These are phyloP conservation scores for Metarhizium album DNA, from an alignment of 2,329 filamentous ascomycete species.

Conservation along the genomic window DNA sequence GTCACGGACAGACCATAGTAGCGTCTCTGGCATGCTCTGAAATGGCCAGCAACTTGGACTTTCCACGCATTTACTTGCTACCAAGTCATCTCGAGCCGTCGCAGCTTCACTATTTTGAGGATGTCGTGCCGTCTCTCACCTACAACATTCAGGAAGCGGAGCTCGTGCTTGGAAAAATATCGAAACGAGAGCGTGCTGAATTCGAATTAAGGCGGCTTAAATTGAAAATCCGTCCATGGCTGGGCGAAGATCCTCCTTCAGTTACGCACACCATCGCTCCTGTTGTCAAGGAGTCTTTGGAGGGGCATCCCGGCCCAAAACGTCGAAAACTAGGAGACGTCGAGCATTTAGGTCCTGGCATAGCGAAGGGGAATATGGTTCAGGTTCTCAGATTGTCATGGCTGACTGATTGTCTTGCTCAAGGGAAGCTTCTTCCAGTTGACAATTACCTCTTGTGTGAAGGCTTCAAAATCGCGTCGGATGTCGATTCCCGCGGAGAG, in stretches of 20 bases:
- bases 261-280: neutral
- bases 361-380: conserved; percentile 18
- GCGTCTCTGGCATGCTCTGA: neutral
- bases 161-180: conserved; percentile 64
- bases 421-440: conserved; percentile 33
- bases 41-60: conserved; percentile 15
- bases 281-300: conserved; percentile 3
- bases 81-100: conserved; percentile 55
- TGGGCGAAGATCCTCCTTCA: neutral
- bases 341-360: neutral
- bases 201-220: conserved; percentile 66
- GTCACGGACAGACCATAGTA: neutral
- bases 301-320: conserved; percentile 9
- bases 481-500: neutral
- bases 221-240: conserved; percentile 40
- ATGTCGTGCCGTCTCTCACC: conserved; percentile 54
- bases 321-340: conserved; percentile 9
- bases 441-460: conserved; percentile 44
- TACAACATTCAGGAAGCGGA: conserved; percentile 62
- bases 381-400: conserved; percentile 49
- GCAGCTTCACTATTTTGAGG: conserved; percentile 53
- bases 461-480: conserved; percentile 26
- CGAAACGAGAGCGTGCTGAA: conserved; percentile 56
- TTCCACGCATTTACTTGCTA: conserved; percentile 64
- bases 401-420: conserved; percentile 42